Evolutionary conservation across 2,329 filamentous ascomycete species (phyloP).

Genomic region (Parastagonospora avenae): DNA sequence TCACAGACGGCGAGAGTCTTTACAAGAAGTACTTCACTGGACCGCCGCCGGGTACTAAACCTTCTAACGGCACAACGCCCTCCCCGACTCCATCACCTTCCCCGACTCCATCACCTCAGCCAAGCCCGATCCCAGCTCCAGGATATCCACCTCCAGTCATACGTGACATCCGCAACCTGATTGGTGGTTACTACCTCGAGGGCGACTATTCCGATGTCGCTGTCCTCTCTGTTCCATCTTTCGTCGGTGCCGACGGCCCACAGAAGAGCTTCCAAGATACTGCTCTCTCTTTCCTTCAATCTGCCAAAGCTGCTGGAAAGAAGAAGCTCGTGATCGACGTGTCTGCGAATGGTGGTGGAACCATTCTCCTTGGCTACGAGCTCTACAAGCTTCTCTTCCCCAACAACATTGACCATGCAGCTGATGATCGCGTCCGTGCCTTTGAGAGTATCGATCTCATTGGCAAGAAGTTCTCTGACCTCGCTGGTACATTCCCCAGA

Average conservation of each 20-base stretch:
- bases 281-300: conserved; percentile 49
- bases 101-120: conserved; percentile 22
- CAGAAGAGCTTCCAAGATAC: conserved; percentile 50
- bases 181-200: conserved; percentile 54
- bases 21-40: conserved; percentile 46
- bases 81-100: conserved; percentile 20
- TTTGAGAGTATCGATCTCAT: conserved; percentile 55
- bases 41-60: conserved; percentile 24
- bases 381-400: conserved; percentile 65
- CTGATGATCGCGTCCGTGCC: conserved; percentile 58
- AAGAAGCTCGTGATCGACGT: conserved; percentile 66
- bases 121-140: conserved; percentile 41
- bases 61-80: conserved; percentile 9
- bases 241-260: conserved; percentile 36
- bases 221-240: conserved; percentile 52
- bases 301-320: conserved; percentile 57
- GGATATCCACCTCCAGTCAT: conserved; percentile 53
- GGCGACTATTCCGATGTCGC: conserved; percentile 53
- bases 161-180: conserved; percentile 50
- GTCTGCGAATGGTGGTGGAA: conserved; percentile 63
- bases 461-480: conserved; percentile 46
- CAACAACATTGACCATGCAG: conserved; percentile 52
- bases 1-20: conserved; percentile 50
- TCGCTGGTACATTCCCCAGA: conserved; percentile 39
- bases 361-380: conserved; percentile 65